These are phyloP conservation scores for Tilletia walkeri DNA, from an alignment of 1,284 basidiomycete genomes.

Conservation along the genomic window DNA sequence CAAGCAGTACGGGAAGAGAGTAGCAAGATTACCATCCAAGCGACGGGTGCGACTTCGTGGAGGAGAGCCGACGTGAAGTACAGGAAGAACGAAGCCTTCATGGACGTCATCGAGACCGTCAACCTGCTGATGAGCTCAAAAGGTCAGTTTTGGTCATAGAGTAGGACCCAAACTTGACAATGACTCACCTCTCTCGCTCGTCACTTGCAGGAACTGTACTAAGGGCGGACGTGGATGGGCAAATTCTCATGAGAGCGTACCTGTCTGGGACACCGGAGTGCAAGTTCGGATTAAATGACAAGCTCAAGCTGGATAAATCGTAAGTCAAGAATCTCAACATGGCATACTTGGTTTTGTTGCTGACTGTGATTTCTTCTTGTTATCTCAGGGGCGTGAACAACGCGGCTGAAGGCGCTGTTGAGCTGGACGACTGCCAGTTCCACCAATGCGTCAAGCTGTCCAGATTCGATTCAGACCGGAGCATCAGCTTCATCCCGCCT, in stretches of 20 bases:
- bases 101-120: conserved; percentile 94
- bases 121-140: conserved; percentile 93
- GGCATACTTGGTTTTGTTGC: neutral
- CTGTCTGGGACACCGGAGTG: conserved; percentile 92
- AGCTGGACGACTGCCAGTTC: conserved; percentile 96
- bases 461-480: conserved; percentile 87
- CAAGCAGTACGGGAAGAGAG: conserved; percentile 80
- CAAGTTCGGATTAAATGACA: conserved; percentile 97
- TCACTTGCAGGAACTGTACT: conserved; percentile 71
- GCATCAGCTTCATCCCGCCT: conserved; percentile 94
- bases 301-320: conserved; percentile 87
- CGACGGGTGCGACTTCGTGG: conserved; percentile 92
- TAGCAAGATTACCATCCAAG: conserved; percentile 92
- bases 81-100: conserved; percentile 97
- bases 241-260: conserved; percentile 97
- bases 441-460: conserved; percentile 95
- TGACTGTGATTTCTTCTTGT: neutral
- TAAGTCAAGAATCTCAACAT: neutral
- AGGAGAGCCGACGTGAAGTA: conserved; percentile 90
- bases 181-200: neutral
- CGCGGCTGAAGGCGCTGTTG: conserved; percentile 55
- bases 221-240: conserved; percentile 95
- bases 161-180: neutral
- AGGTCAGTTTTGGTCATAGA: conserved; percentile 57
- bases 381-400: conserved; percentile 29